Conservation (phyloP, 2,329 filamentous ascomycete species). For the Zymoseptoria pseudotritici region DNA sequence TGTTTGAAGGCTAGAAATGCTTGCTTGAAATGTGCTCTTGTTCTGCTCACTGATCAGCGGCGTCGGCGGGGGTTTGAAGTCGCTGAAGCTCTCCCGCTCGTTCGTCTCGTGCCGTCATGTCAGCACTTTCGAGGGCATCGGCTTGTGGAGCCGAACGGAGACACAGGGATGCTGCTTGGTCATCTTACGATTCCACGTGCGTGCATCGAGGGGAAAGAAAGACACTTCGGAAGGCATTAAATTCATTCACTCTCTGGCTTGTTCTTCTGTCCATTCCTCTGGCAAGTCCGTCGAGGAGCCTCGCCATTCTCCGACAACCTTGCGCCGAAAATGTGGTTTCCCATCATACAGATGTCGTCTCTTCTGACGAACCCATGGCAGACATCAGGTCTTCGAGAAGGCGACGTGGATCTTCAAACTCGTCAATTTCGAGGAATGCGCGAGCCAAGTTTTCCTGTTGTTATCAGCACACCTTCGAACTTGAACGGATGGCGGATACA, state of each 20-base stretch:
- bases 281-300: not conserved
- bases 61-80: not conserved
- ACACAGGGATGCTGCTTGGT: no score
- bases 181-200: no score
- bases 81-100: not conserved
- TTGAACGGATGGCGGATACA: not conserved
- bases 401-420: conserved; percentile 29
- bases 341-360: not conserved
- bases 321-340: not conserved
- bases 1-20: not conserved
- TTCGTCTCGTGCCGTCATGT: not conserved
- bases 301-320: not conserved
- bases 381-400: conserved; percentile 34
- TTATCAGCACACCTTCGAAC: conserved; percentile 2
- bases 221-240: no score
- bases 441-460: conserved; percentile 37
- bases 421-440: conserved; percentile 35
- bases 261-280: not conserved
- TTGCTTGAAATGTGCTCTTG: not conserved
- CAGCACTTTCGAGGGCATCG: not conserved
- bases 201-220: no score
- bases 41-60: not conserved
- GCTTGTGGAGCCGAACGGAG: not conserved
- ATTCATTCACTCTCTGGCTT: no score
- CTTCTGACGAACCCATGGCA: not conserved